Evolutionary conservation across 371 early-diverging fungal genomes (phyloP), one percentile per base, ranked within the genome.

Genomic region (Rhizomucor miehei): DNA sequence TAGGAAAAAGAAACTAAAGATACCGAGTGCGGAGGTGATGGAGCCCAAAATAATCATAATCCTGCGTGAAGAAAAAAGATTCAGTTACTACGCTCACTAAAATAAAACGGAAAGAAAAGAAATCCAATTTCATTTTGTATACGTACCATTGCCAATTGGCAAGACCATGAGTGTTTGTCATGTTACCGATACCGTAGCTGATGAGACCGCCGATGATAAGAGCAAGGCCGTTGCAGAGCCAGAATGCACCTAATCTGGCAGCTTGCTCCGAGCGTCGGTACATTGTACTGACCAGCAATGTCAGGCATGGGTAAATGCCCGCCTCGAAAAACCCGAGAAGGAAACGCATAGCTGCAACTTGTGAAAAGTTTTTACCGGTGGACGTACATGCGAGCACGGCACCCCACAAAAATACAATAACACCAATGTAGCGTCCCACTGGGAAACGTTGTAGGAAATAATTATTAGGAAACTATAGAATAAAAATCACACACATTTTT

Each of bases 121-220:
- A 0, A 1, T 36, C 6, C 17, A n/a, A 8, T 11, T 16, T 44
- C 16, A 10, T 24, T 21, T 19, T 34, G 9, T 12, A 4, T 20
- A 19, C 14, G 51, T 66, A 75, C 81, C 87, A 87, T 65, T 74
- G 73, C 87, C 89, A 87, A 13, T 65, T 57, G 12, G 44, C 16
- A n/a, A 85, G 56, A 19, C 66, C 69, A 8, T 53, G 58, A 17
- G 65, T 62, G 16, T 67, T 51, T 11, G 63, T 49, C 53, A 88
- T 81, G 25, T 69, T 56, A 19, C 54, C 65, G 38, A 89, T 73
- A 13, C 81, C 87, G 44, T 83, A 80, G 6, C 85, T 77, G 6
- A 85, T 73, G 5, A 84, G 68, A 0, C 85, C 87, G 54, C 85
- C 87, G 14, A 85, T 67, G 19, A 77, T 66, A 8, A 79, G 63